phyloP scores from a whole-genome alignment of 208 protist genomes.

The Balamuthia mandrillaris region DNA sequence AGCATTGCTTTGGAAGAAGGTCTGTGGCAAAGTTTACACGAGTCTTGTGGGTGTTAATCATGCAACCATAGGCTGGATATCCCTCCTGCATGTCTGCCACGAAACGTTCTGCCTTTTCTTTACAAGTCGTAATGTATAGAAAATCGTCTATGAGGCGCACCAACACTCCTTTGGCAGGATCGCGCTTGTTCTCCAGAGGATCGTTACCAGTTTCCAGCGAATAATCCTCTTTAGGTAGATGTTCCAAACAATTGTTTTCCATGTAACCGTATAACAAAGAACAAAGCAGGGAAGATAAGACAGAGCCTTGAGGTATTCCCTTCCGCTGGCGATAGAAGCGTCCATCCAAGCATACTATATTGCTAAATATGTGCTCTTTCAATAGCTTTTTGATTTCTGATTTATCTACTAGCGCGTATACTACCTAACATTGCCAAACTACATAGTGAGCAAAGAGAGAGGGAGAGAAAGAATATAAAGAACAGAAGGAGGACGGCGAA shows the following conservation, averaged over 20 bases:
- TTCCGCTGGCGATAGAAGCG: not conserved
- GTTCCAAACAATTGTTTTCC: conserved; percentile 39
- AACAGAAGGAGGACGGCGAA: not conserved
- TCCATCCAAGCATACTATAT: conserved; percentile 4
- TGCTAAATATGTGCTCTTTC: conserved; percentile 16
- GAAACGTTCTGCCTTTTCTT: conserved; percentile 1
- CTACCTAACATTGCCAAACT: not conserved
- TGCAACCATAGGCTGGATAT: conserved; percentile 21
- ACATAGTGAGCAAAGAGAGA: not conserved
- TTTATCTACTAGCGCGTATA: conserved; percentile 18
- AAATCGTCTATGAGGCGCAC: conserved; percentile 37
- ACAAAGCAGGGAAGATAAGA: conserved; percentile 20
- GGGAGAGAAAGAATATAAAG: not conserved
- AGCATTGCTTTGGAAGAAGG: not conserved
- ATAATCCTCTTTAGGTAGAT: not conserved
- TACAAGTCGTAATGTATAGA: conserved; percentile 23
- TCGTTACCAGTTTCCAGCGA: not conserved
- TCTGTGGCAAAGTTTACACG: conserved; percentile 21
- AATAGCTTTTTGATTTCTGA: conserved; percentile 6
- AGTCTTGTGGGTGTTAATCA: conserved; percentile 22
- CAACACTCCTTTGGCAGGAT: not conserved
- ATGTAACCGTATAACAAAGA: conserved; percentile 27
- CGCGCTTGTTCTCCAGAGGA: not conserved
- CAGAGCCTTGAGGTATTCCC: conserved; percentile 37
- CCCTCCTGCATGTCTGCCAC: conserved; percentile 29